A percentile compares a stretch with the other conserved stretches of the same genome.
Evolutionary conservation across 2,329 filamentous ascomycete species (phyloP).

Genomic region (Laburnicola sp.): DNA sequence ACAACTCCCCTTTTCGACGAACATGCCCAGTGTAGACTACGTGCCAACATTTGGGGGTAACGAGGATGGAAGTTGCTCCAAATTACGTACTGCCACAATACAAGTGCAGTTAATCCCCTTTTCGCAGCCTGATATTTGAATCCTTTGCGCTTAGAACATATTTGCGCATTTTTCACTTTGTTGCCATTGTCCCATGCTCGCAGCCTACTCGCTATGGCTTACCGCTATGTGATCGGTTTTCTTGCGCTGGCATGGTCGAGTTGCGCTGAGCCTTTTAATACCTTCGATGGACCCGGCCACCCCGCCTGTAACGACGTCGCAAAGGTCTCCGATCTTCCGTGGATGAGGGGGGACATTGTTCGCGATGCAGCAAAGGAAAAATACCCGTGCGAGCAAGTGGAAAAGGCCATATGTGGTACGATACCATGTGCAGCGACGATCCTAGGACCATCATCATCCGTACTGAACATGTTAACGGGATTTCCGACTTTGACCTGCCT

Average conservation of each 20-base stretch:
- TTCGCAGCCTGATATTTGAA: not conserved
- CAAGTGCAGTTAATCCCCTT: not conserved
- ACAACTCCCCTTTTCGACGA: conserved; percentile 12
- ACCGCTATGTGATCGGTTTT: not conserved
- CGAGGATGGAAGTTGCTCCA: not conserved
- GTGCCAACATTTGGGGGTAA: not conserved
- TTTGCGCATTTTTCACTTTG: not conserved
- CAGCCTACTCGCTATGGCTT: not conserved
- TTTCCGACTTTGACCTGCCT: conserved; percentile 50
- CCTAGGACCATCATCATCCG: conserved; percentile 53
- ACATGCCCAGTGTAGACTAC: not conserved
- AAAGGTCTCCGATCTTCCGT: conserved; percentile 50
- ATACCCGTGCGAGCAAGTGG: conserved; percentile 53
- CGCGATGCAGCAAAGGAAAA: conserved; percentile 46
- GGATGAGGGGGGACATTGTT: conserved; percentile 50
- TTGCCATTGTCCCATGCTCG: not conserved
- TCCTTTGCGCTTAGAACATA: not conserved
- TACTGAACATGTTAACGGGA: conserved; percentile 51
- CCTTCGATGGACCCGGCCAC: conserved; percentile 55
- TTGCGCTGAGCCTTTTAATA: conserved; percentile 44
- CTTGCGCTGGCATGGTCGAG: not conserved
- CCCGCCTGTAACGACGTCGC: conserved; percentile 50
- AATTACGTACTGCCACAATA: not conserved
- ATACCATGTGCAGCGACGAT: conserved; percentile 58
- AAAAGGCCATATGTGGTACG: conserved; percentile 59